Percentiles rank a stretch among this genome's conserved stretches.
phyloP scores from a whole-genome alignment of 2,329 filamentous ascomycete genomes.

The Rasamsonia emersonii region DNA sequence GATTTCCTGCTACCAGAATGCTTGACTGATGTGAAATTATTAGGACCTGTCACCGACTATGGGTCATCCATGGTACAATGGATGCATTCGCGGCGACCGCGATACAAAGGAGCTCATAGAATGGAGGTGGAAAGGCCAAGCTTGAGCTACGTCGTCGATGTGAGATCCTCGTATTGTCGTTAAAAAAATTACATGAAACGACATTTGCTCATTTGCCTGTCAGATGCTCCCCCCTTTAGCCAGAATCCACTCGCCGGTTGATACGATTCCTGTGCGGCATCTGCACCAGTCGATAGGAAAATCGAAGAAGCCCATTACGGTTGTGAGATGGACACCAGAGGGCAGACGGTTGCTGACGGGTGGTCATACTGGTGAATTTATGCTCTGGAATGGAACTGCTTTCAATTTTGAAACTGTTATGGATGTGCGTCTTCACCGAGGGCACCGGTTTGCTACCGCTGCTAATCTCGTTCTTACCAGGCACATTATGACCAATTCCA shows the following conservation, averaged over 20 bases:
- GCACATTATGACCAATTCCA: conserved; percentile 62
- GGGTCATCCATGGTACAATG: conserved; percentile 82
- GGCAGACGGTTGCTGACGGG: conserved; percentile 84
- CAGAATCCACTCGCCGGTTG: conserved; percentile 63
- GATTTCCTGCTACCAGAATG: neutral
- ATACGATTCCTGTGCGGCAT: conserved; percentile 88
- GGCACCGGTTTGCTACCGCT: neutral
- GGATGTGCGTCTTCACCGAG: conserved; percentile 46
- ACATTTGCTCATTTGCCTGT: conserved; percentile 9
- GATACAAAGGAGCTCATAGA: conserved; percentile 61
- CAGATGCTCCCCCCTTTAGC: conserved; percentile 83
- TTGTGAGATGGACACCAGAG: conserved; percentile 96
- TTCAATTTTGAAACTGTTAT: conserved; percentile 99
- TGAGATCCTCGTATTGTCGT: conserved; percentile 36
- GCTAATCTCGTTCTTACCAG: conserved; percentile 25
- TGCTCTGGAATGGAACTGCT: conserved; percentile 94
- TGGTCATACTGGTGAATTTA: conserved; percentile 95
- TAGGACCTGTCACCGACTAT: conserved; percentile 89
- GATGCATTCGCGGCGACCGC: conserved; percentile 73
- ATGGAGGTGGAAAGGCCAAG: conserved; percentile 79
- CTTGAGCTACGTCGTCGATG: conserved; percentile 82
- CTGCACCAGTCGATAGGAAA: conserved; percentile 98
- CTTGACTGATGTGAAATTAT: conserved; percentile 6
- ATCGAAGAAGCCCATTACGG: conserved; percentile 93
- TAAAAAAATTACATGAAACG: too few relatives aligned